A percentile compares a stretch with the other conserved stretches of the same genome.
Conservation (phyloP, 192 early-diverging fungal species). For the Rhizoclosmatium globosum region DNA sequence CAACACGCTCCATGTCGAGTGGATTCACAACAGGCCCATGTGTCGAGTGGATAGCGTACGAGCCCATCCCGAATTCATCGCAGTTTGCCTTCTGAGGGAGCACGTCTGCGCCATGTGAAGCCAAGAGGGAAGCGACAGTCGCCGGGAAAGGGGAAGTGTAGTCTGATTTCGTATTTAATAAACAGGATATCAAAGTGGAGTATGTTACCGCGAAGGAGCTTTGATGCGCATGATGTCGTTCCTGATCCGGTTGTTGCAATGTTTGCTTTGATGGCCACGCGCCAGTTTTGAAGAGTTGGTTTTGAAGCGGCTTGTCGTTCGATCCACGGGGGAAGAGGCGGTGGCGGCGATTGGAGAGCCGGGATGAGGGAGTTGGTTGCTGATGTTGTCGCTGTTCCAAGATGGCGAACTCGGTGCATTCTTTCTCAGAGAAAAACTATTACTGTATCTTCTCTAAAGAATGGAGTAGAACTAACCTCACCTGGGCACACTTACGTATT, state of each 20-base stretch:
- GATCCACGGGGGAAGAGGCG: too few relatives aligned
- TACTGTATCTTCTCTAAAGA: too few relatives aligned
- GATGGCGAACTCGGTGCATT: too few relatives aligned
- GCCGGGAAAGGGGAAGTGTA: conserved; percentile 77
- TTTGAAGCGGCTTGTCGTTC: not conserved
- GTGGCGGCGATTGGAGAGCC: too few relatives aligned
- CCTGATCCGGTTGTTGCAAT: conserved; percentile 62
- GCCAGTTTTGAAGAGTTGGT: conserved; percentile 67
- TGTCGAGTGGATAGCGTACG: conserved; percentile 54
- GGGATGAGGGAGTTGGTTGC: too few relatives aligned
- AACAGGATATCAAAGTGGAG: not conserved
- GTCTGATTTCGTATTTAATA: conserved; percentile 42
- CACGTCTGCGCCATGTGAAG: conserved; percentile 71
- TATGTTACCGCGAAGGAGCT: conserved; percentile 64
- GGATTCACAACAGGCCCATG: conserved; percentile 53
- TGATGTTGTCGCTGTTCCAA: too few relatives aligned
- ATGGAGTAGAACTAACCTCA: too few relatives aligned
- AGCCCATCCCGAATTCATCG: conserved; percentile 99
- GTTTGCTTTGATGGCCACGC: conserved; percentile 84
- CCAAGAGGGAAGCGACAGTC: conserved; percentile 71
- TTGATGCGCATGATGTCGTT: conserved; percentile 74
- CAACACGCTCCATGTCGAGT: conserved; percentile 47
- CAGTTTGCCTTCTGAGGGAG: conserved; percentile 80
- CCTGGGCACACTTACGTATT: too few relatives aligned
- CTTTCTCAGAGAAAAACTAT: too few relatives aligned